Percentiles rank a stretch among this genome's conserved stretches.
These are phyloP conservation scores for Ustilago tritici DNA, from an alignment of 1,284 basidiomycete genomes.

Conservation along the genomic window DNA sequence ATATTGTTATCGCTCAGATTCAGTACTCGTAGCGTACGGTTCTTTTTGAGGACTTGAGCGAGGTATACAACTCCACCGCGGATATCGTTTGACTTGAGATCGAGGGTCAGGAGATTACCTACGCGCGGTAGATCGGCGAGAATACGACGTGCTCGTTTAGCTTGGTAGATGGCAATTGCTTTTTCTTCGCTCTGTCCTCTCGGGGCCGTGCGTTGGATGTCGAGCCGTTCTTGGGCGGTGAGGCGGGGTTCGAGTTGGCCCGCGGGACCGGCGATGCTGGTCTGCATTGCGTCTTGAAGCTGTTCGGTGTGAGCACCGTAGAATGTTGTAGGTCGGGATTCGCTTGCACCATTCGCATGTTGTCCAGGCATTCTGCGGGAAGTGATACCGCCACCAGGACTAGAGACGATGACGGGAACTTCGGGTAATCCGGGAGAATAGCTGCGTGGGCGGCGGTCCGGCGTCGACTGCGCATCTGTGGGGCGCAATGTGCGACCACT, in stretches of 20 bases:
- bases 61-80: constrained; percentile 85
- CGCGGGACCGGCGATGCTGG: constrained; percentile 32
- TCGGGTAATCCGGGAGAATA: constrained; percentile 59
- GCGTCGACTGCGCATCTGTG: constrained; percentile 13
- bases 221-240: constrained; percentile 36
- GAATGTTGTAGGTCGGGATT: constrained; percentile 18
- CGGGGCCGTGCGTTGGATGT: constrained; percentile 23
- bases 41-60: constrained; percentile 93
- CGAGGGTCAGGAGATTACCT: constrained; percentile 86
- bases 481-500: constrained; percentile 21
- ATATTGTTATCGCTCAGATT: constrained; percentile 95
- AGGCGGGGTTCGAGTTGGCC: constrained; percentile 39
- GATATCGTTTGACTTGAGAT: constrained; percentile 91
- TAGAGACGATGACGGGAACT: constrained; percentile 58
- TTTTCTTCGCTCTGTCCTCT: constrained; percentile 50
- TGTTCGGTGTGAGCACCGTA: constrained; percentile 46
- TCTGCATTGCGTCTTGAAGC: constrained; percentile 49
- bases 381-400: constrained; percentile 60
- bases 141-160: constrained; percentile 56
- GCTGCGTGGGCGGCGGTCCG: constrained; percentile 39
- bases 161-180: constrained; percentile 50
- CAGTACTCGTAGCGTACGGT: constrained; percentile 91
- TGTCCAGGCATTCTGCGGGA: constrained; percentile 50
- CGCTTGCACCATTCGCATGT: constrained; percentile 14
- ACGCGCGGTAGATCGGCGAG: constrained; percentile 80